Evolutionary conservation across 768 basidiomycete species (phyloP), one percentile per base, ranked within the genome.

Genomic region (Mrakia hoshinonis): DNA sequence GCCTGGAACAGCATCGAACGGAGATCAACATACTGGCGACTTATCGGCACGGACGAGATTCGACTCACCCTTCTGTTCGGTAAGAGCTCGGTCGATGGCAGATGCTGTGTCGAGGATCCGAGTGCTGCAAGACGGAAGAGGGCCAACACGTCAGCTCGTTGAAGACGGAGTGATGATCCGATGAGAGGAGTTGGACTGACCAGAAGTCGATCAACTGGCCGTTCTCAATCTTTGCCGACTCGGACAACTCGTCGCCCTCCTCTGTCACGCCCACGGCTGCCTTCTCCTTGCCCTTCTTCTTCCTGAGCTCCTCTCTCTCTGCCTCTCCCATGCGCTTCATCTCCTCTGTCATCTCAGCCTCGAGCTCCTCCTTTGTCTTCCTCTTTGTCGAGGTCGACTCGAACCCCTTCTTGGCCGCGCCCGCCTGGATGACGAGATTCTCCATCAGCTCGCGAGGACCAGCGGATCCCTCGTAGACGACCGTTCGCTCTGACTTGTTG

Each of bases 361-460:
- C 78, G 46, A 69, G 70, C 38, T 70, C 66, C 22, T 79, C 78
- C 6, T 81, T 77, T 62, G 86, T 84, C 10, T 80, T 77, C 20
- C 80, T 77, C 74, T 86, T 87, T 52, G 18, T 20, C 22, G 24
- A n/a, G 6, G 46, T 51, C 29, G 48, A 46, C 46, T 47, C 39
- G 36, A 68, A 54, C 3, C 66, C 72, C n/a, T 93, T 94, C 78
- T 93, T 82, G 3, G 93, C 93, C 29, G 94, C 92, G 72, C 89
- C 87, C 3, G 93, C 92, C 80, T 97, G 94, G 64, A 95, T 92
- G 67, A 88, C 90, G 69, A 94, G 89, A 7, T 86, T 89, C 79
- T 97, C 94, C 65, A 97, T 82, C 38, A 96, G 83, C 77, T 96
- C 94, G 66, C 94, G 87, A 11, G 94, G 94, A 11, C 91, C 69